Evolutionary conservation across 2,329 filamentous ascomycete species (phyloP).

Genomic region (Aspergillus fumigatiaffinis): DNA sequence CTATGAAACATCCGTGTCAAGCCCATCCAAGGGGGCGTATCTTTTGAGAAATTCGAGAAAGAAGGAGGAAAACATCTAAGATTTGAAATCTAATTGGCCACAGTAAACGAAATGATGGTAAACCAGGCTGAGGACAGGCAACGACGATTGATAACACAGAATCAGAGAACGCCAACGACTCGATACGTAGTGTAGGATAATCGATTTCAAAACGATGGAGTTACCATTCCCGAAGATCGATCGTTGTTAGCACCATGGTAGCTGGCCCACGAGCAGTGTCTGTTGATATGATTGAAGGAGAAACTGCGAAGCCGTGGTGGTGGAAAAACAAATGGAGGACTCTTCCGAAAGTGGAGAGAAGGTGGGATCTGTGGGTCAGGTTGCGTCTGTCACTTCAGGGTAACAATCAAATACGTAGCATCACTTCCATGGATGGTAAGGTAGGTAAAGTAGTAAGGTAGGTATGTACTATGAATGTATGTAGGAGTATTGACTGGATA

Average conservation of each 20-base stretch:
- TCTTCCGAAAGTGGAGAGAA: not conserved
- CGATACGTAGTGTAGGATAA: not conserved
- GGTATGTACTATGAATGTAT: not conserved
- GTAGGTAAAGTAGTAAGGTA: no score
- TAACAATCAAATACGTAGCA: not conserved
- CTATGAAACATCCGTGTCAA: not conserved
- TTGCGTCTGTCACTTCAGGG: not conserved
- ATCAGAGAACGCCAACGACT: no score
- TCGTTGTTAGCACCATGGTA: not conserved
- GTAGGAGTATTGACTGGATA: not conserved
- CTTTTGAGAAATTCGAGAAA: not conserved
- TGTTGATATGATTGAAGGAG: not conserved
- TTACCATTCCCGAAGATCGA: not conserved
- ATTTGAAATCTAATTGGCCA: not conserved
- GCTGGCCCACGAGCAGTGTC: not conserved
- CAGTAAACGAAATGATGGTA: not conserved
- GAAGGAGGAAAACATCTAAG: not conserved
- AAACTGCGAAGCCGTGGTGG: not conserved
- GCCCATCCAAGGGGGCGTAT: not conserved
- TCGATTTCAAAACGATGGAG: not conserved
- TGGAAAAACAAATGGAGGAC: not conserved
- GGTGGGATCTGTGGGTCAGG: not conserved
- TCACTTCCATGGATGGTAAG: not conserved
- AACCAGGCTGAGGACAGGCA: not conserved
- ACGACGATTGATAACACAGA: not conserved